Evolutionary conservation across 2,329 filamentous ascomycete species (phyloP), one percentile per base, ranked within the genome.

Genomic region (Botrytis fabae): DNA sequence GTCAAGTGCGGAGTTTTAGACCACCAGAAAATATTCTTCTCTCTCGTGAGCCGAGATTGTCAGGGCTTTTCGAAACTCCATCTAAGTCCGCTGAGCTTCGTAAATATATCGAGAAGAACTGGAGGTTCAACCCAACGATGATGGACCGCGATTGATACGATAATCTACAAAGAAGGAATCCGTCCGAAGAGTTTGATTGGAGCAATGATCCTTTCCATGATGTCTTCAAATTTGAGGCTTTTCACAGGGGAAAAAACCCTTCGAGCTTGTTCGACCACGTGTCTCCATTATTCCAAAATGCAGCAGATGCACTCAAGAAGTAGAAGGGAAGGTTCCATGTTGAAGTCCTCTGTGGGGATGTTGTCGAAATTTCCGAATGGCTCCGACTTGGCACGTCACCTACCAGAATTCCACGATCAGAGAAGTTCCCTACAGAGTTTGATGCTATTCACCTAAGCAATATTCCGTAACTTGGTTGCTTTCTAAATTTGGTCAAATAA

Each of bases 361-460:
- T 73, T 72, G 59, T 74, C 32, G 73, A 75, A 28, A 51, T 75
- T 63, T 73, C 74, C 25, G 75, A 77, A 62, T 40, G 60, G 42
- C 25, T 77, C 35, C 72, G 69, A 9, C 74, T 75, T 66, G 73
- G 64, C 9, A 42, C 74, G 14, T 32, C 40, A 7, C 32, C 32
- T 4, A 61, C 44, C 20, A 62, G 42, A 62, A 59, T 32, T 62
- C 68, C 68, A 46, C 68, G n/a, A 35, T 42, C 20, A n/a, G 14
- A 61, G 35, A 42, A n/a, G 38, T 61, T 74, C 14, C 75, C 73
- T 2, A 62, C 57, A 25, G n/a, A 64, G 12, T 77, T 77, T 46
- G 74, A 77, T 32, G 65, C 69, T 14, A 73, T 75, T 32, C 74
- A 77, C 69, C 63, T 77, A 35, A 75, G 74, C 40, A 75, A 76